A percentile compares a stretch with the other conserved stretches of the same genome.
Conservation (phyloP, 192 early-diverging fungal genomes). For the Phycomyces blakesleeanus region DNA sequence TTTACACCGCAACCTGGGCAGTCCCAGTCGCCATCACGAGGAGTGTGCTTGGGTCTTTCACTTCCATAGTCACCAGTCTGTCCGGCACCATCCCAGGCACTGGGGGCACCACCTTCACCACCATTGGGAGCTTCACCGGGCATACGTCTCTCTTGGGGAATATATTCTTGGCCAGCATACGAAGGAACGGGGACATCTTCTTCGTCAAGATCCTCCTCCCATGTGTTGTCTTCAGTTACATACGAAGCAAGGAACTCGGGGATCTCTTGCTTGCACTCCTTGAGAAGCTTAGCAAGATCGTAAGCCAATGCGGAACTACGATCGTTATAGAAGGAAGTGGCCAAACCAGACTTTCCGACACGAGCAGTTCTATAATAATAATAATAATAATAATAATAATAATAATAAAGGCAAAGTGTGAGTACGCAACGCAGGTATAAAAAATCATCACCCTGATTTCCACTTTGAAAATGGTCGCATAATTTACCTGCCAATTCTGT, state of each 20-base stretch:
- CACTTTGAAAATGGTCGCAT: background rate
- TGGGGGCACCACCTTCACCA: constrained; percentile 18
- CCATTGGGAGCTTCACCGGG: constrained; percentile 23
- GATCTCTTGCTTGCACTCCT: constrained; percentile 57
- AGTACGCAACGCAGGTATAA: no score
- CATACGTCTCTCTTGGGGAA: constrained; percentile 21
- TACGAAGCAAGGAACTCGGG: constrained; percentile 53
- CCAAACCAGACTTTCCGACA: constrained; percentile 55
- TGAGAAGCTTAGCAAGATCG: constrained; percentile 49
- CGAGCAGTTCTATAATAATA: constrained; percentile 52
- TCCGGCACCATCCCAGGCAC: constrained; percentile 21
- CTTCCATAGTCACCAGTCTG: constrained; percentile 9
- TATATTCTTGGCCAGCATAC: constrained; percentile 33
- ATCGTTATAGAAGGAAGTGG: constrained; percentile 57
- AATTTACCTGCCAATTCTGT: constrained; percentile 63
- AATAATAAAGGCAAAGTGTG: background rate
- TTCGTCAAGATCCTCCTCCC: constrained; percentile 37
- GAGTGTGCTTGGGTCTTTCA: background rate
- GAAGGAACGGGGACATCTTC: constrained; percentile 24
- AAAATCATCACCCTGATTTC: no score
- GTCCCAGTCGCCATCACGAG: constrained; percentile 27
- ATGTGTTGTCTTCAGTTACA: constrained; percentile 23
- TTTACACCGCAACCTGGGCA: constrained; percentile 20
- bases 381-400: background rate
- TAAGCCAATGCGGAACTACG: constrained; percentile 38